A percentile compares a stretch with the other conserved stretches of the same genome.
These are phyloP conservation scores for Agrocybe pediades DNA, from an alignment of 768 basidiomycete species.

Conservation along the genomic window DNA sequence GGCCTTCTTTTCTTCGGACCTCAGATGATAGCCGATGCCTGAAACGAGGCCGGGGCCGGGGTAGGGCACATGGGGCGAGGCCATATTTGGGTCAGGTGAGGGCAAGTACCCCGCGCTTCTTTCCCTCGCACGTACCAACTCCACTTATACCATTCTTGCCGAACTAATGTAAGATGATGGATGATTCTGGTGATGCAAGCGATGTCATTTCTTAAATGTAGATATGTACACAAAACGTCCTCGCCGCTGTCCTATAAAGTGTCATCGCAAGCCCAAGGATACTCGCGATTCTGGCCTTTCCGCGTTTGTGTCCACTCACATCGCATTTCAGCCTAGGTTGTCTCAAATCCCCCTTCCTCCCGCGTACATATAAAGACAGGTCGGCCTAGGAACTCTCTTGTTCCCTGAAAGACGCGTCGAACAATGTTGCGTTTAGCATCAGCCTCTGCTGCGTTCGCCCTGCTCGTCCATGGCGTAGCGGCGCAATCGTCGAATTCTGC, in stretches of 20 bases:
- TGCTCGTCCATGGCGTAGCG: constrained; percentile 9
- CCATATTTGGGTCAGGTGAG: constrained; percentile 11
- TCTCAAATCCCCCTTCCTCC: not conserved
- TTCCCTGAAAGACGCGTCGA: constrained; percentile 4
- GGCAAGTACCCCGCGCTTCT: constrained; percentile 12
- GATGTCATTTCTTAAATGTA: constrained; percentile 13
- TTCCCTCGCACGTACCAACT: constrained; percentile 23
- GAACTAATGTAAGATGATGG: constrained; percentile 15
- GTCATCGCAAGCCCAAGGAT: not conserved
- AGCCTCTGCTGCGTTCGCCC: constrained; percentile 16
- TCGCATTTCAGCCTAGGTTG: not conserved
- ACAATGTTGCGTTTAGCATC: constrained; percentile 24
- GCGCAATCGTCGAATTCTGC: constrained; percentile 15
- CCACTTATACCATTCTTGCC: constrained; percentile 14
- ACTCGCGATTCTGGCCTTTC: not conserved
- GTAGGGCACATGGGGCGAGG: constrained; percentile 4
- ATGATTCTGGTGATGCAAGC: not conserved
- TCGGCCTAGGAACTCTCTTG: not conserved
- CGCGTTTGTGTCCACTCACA: not conserved
- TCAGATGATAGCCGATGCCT: not conserved
- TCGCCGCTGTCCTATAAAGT: constrained; percentile 14
- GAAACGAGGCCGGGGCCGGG: not conserved
- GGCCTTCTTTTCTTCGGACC: not conserved
- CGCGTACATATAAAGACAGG: too few relatives aligned
- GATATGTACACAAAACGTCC: constrained; percentile 1